Percentiles rank a stretch among this genome's conserved stretches.
phyloP scores from a whole-genome alignment of 305 asterid genomes.

The Andrographis paniculata region DNA sequence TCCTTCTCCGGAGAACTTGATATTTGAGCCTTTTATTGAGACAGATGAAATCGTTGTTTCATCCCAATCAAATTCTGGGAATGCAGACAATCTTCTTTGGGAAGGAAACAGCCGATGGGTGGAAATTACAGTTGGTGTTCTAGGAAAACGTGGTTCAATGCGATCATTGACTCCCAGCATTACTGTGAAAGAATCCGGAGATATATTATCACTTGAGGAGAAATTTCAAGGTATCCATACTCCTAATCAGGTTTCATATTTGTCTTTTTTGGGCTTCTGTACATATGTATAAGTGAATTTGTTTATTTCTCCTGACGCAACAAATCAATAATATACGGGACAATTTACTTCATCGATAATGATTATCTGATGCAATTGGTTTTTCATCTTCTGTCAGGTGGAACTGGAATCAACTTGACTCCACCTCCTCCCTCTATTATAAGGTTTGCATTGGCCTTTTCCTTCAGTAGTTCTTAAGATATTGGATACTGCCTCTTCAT shows the following conservation, averaged over 20 bases:
- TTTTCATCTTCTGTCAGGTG: slow-evolving; percentile 49
- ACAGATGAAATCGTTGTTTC: slow-evolving; percentile 71
- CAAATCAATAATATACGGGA: background rate
- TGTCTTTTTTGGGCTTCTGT: slow-evolving; percentile 1
- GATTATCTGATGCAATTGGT: slow-evolving; percentile 17
- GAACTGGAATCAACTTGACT: slow-evolving; percentile 90
- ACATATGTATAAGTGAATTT: background rate
- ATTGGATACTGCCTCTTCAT: background rate
- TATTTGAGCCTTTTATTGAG: slow-evolving; percentile 84
- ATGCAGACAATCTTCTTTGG: slow-evolving; percentile 53
- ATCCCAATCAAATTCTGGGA: slow-evolving; percentile 36
- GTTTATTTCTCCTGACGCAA: background rate
- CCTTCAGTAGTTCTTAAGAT: background rate
- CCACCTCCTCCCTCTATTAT: slow-evolving; percentile 83
- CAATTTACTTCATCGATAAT: background rate
- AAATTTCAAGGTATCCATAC: slow-evolving; percentile 70
- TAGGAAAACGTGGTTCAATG: slow-evolving; percentile 71
- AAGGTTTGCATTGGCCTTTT: slow-evolving; percentile 31
- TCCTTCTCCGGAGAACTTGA: slow-evolving; percentile 69
- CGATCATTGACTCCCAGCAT: slow-evolving; percentile 80
- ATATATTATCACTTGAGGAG: slow-evolving; percentile 86
- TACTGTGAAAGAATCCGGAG: slow-evolving; percentile 88
- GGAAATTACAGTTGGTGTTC: slow-evolving; percentile 83
- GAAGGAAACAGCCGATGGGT: slow-evolving; percentile 88
- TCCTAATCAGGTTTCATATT: background rate